Evolutionary conservation across 2,329 filamentous ascomycete genomes (phyloP).

Genomic region (Aspergillus felis): DNA sequence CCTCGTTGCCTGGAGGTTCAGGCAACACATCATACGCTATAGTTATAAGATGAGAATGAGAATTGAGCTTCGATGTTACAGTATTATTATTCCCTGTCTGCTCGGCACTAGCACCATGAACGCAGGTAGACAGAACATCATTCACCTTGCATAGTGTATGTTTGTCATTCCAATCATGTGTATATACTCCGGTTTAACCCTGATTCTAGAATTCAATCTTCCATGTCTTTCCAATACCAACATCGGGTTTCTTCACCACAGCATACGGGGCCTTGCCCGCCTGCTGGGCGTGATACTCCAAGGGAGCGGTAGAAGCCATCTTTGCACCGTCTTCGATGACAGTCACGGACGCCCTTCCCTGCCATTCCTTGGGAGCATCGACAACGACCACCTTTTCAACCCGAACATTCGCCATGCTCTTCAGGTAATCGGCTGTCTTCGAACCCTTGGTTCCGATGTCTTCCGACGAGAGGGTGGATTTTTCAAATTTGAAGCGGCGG

Average conservation of each 20-base stretch:
- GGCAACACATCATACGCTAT: too few relatives aligned
- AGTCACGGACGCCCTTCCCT: slow-evolving; percentile 55
- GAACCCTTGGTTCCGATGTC: slow-evolving; percentile 60
- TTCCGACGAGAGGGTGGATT: slow-evolving; percentile 62
- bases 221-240: slow-evolving; percentile 62
- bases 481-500: slow-evolving; percentile 67
- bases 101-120: too few relatives aligned
- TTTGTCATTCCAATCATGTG: background rate
- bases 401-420: slow-evolving; percentile 70
- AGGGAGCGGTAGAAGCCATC: slow-evolving; percentile 47
- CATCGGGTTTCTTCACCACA: slow-evolving; percentile 59
- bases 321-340: slow-evolving; percentile 46
- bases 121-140: background rate
- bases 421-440: slow-evolving; percentile 69
- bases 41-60: too few relatives aligned
- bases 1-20: background rate
- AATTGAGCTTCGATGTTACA: background rate
- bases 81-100: background rate
- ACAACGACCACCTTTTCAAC: slow-evolving; percentile 84
- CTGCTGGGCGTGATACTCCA: slow-evolving; percentile 53
- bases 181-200: background rate
- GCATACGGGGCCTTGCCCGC: slow-evolving; percentile 59
- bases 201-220: slow-evolving; percentile 51
- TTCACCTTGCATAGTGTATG: slow-evolving; percentile 1
- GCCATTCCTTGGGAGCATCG: slow-evolving; percentile 71